phyloP scores from a whole-genome alignment of 164 flowering plant species.

The Stephania yunnanensis region DNA sequence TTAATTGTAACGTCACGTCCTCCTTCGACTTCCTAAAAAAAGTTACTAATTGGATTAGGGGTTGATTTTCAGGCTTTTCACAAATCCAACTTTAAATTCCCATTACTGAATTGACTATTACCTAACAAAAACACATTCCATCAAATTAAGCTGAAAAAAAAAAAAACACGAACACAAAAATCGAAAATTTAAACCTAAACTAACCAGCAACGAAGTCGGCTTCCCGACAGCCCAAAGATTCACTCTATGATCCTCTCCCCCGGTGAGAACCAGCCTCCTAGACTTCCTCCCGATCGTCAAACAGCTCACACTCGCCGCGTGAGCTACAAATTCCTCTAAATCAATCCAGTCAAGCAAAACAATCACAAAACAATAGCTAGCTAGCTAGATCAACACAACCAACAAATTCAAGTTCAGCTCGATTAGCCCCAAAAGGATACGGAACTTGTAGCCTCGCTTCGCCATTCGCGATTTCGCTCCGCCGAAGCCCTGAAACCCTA shows the following conservation, averaged over 20 bases:
- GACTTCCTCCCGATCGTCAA: conserved; percentile 71
- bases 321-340: conserved; percentile 85
- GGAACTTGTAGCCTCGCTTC: conserved; percentile 75
- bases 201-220: conserved; percentile 59
- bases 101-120: background rate
- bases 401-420: background rate
- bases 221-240: conserved; percentile 87
- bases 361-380: background rate
- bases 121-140: background rate
- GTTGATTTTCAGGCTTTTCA: background rate
- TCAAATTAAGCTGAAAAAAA: background rate
- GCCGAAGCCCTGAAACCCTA: background rate
- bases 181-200: conserved; percentile 13
- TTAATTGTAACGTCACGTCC: too few relatives aligned
- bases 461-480: conserved; percentile 35
- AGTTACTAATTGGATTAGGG: background rate
- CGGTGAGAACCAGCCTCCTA: conserved; percentile 52
- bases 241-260: conserved; percentile 84
- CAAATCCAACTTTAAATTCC: background rate
- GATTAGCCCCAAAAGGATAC: conserved; percentile 51
- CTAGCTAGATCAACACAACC: conserved; percentile 8
- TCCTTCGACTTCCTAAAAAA: too few relatives aligned
- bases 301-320: conserved; percentile 66
- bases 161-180: background rate
- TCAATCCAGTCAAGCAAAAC: conserved; percentile 42